These are phyloP conservation scores for Pichia membranifaciens DNA, from an alignment of 805 yeast genomes.

Conservation along the genomic window DNA sequence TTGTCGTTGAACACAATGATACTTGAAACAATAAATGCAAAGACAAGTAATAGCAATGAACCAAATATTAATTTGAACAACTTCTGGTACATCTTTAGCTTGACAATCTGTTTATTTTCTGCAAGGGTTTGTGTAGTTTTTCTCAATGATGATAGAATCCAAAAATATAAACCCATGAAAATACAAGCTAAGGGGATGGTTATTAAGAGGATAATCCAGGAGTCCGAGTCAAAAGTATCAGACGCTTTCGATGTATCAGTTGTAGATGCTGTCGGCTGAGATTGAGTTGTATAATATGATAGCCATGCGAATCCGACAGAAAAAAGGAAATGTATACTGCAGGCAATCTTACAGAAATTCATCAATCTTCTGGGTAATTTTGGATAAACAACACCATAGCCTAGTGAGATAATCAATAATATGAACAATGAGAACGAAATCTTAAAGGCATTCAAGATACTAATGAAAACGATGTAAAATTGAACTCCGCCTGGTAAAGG, in stretches of 20 bases:
- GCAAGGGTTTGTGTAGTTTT: conserved; percentile 67
- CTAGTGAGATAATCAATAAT: conserved; percentile 77
- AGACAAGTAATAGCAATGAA: conserved; percentile 63
- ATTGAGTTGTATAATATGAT: conserved; percentile 33
- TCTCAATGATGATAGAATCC: conserved; percentile 67
- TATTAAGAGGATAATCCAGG: conserved; percentile 43
- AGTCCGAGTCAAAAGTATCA: conserved; percentile 43
- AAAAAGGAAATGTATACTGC: conserved; percentile 50
- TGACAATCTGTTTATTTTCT: conserved; percentile 87
- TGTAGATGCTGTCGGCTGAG: conserved; percentile 29
- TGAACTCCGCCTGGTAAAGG: conserved; percentile 44
- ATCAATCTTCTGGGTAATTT: conserved; percentile 69
- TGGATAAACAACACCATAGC: conserved; percentile 92
- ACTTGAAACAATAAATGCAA: conserved; percentile 65
- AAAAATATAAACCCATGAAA: conserved; percentile 65
- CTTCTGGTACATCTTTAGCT: conserved; percentile 77
- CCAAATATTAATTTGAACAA: conserved; percentile 69
- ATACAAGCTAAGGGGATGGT: conserved; percentile 69
- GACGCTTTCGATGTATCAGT: conserved; percentile 39
- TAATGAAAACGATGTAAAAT: conserved; percentile 69
- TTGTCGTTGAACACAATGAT: conserved; percentile 70
- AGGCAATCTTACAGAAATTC: conserved; percentile 61
- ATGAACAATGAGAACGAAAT: conserved; percentile 85
- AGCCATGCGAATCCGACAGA: conserved; percentile 48
- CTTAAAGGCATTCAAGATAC: conserved; percentile 73